These are phyloP conservation scores for Aspergillus caelatus DNA, from an alignment of 2,329 filamentous ascomycete genomes.

Conservation along the genomic window DNA sequence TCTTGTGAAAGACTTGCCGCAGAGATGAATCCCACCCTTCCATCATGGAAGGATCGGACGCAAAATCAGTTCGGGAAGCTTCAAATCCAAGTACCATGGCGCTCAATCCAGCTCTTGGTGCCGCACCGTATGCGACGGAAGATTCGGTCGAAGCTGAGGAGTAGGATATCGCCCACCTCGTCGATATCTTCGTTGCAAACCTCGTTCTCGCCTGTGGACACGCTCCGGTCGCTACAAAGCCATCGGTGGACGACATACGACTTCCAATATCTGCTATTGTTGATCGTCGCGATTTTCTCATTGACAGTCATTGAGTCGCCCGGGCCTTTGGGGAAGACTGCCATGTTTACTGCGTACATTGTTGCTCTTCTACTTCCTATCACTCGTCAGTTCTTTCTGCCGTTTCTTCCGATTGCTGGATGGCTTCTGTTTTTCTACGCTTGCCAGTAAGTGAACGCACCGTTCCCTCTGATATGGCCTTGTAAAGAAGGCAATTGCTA, in stretches of 20 bases:
- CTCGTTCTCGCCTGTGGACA: slow-evolving; percentile 79
- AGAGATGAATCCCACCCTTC: slow-evolving; percentile 40
- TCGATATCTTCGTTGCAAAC: slow-evolving; percentile 77
- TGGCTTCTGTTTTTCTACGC: slow-evolving; percentile 92
- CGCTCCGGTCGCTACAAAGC: slow-evolving; percentile 71
- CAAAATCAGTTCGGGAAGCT: slow-evolving; percentile 48
- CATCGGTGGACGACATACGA: slow-evolving; percentile 84
- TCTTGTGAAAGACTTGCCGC: slow-evolving; percentile 27
- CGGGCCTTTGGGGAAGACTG: slow-evolving; percentile 76
- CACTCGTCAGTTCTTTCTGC: slow-evolving; percentile 88
- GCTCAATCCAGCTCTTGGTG: slow-evolving; percentile 54
- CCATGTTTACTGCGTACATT: slow-evolving; percentile 67
- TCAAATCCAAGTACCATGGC: slow-evolving; percentile 52
- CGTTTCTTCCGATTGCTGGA: slow-evolving; percentile 79
- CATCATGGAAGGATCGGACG: slow-evolving; percentile 52
- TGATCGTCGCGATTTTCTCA: slow-evolving; percentile 77
- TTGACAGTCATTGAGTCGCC: slow-evolving; percentile 78
- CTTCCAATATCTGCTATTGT: slow-evolving; percentile 77
- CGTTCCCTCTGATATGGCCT: background rate
- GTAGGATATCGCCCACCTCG: slow-evolving; percentile 67
- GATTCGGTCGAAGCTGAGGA: slow-evolving; percentile 69
- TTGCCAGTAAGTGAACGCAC: slow-evolving; percentile 71
- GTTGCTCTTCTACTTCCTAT: slow-evolving; percentile 77
- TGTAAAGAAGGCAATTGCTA: slow-evolving; percentile 16
- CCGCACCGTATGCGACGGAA: slow-evolving; percentile 68